Base-by-base conservation (phyloP, 176 grass and related monocot genomes). In the Areca catechu region DNA sequence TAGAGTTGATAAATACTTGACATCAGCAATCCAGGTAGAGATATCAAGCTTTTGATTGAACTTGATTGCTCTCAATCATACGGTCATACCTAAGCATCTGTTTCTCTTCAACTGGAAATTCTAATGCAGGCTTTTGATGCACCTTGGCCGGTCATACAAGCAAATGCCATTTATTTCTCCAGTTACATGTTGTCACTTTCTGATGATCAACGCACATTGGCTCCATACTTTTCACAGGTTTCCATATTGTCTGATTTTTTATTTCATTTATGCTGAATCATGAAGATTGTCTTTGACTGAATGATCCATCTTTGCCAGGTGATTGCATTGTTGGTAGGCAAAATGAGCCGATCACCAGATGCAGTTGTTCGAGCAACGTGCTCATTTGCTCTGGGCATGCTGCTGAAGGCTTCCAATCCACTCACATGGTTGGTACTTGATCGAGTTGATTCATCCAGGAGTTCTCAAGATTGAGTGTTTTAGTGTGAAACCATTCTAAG, bases 191-290 rank as follows among this genome's bases (percentile, higher is more conserved):
- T 97, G 54, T 81, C 92, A 30, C 83, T 88, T 71, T 74, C 86
- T 29, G 86, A 91, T 23, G 92, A 91, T 65, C 92, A 97, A 51
- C 92, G 83, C 18, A 88, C 85, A 50, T 79, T 85, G 2, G 75
- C 92, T 72, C 86, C 92, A 66, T 97, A 88, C 72, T 97, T 82
- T 66, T 91, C 86, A 48, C 92, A 97, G 92, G 92, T 97, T 77
- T 71, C 19, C 61, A 25, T 21, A 52, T 51, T 20, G 19, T 67
- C 25, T 54, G 6, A 9, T 28, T 17, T 63, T 17, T 30, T 29
- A 20, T 74, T n/a, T 29, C n/a, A 16, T 57, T 28, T 19, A 50
- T 58, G n/a, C 63, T 62, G 20, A 52, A 58, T 67, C 63, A 28
- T 71, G 21, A 60, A 80, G 25, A 12, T 60, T 30, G n/a, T 24